Evolutionary conservation across 2,329 filamentous ascomycete species (phyloP), one percentile per base, ranked within the genome.

Genomic region (Anthostomella pinea): DNA sequence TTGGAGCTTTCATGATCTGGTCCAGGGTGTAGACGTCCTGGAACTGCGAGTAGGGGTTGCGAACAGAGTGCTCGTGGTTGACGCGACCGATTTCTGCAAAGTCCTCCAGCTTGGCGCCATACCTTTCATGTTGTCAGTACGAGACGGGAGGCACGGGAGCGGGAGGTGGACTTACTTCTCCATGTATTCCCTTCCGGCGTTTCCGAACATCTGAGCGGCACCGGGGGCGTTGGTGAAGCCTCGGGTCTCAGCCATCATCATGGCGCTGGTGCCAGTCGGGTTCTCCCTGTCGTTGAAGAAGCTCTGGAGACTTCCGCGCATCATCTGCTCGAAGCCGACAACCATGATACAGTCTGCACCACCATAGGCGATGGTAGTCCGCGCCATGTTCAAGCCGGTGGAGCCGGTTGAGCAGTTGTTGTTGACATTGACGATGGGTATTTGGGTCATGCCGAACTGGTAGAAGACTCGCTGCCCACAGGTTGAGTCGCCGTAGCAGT

Each of bases 31-130:
- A 97, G 60, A 91, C 87, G 57, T 94, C 80, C 57, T 84, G 85
- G 74, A 98, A 97, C 66, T 97, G 91, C n/a, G 88, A 91, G 73
- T 98, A 98, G 8, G 91, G 91, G 72, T 97, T 97, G 51, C 84
- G 79, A 62, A 84, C 84, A 15, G 83, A 90, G 75, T 98, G 93
- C 46, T 82, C 82, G 66, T 97, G 91, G 72, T 95, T 97, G 60
- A 97, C 67, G 51, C 91, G 82, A 8, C 81, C 91, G 57, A 97
- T 96, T 69, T 97, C 91, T 21, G 87, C 91, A 65, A 97, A 96
- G 71, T 97, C 91, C 52, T 86, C 82, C 8, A 75, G 59, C 56
- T 74, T 86, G 41, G 91, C 93, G 38, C 90, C 91, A 63, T 87
- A 89, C 56, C 84, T 87, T 45, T 14, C n/a, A 14, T 19, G 13